Base-by-base conservation (phyloP, 352 stramenopile genomes). In the Phytophthora cajani region DNA sequence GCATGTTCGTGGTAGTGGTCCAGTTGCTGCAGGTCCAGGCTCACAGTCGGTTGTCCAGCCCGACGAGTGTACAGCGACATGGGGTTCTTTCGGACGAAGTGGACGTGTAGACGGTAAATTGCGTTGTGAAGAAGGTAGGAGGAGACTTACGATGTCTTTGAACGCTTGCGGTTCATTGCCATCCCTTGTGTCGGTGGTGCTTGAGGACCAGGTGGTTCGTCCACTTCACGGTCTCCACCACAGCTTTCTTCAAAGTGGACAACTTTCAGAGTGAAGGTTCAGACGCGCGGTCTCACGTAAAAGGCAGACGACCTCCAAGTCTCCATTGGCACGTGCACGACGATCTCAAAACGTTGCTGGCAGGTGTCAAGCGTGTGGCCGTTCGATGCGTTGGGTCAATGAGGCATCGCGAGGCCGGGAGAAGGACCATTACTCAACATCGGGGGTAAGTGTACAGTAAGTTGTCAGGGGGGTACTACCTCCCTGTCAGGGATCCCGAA, bases 1-100 rank as follows among this genome's bases (percentile, higher is more conserved):
- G 79, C 77, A 14, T 55, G 60, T 10, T 79, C 63, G 46, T 84
- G 75, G 62, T 72, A 87, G 10, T 50, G 68, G 42, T 84, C 75
- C 9, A 89, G 79, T 49, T 83, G 74, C 12, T 63, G 59, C 17
- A 74, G 32, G 3, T 57, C 54, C 46, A 80, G 59, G 6, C 17
- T 50, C 42, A 75, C 40, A 17, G 57, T 58, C n/a, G 64, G 58
- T 23, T 74, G 61, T 30, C 71, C 56, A 3, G 64, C 69, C 16
- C 64, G 64, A 69, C 64, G 72, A 57, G 57, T 74, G 12, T 61
- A 62, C 8, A 77, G 32, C 21, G 68, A 76, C 68, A 79, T 79
- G 49, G 63, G 12, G 16, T 2, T 51, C n/a, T 25, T 51, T 51
- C 44, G 12, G 44, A 7, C 7, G 44, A 51, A 25, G 10, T 10